Evolutionary conservation across 176 grass and related monocot species (phyloP).

Genomic region (Puccinellia tenuiflora): DNA sequence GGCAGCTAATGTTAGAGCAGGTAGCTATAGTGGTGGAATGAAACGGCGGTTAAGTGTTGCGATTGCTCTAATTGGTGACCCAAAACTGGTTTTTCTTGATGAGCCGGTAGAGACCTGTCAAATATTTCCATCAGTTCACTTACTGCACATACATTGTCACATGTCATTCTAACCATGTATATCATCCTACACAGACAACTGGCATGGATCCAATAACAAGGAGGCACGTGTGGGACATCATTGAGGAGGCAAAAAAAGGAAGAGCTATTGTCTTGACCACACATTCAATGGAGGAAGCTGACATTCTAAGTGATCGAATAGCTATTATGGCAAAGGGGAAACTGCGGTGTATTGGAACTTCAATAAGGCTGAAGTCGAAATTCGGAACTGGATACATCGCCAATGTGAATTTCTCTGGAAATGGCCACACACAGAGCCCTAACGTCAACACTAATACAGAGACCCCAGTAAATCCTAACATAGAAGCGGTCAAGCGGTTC

Average conservation of each 20-base stretch:
- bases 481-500: slow-evolving; percentile 70
- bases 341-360: slow-evolving; percentile 88
- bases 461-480: slow-evolving; percentile 33
- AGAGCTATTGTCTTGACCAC: slow-evolving; percentile 96
- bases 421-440: slow-evolving; percentile 42
- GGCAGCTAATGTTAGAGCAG: slow-evolving; percentile 77
- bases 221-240: slow-evolving; percentile 96
- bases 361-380: slow-evolving; percentile 89
- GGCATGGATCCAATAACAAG: slow-evolving; percentile 99
- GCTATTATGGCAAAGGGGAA: slow-evolving; percentile 98
- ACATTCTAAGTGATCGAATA: slow-evolving; percentile 89
- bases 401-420: slow-evolving; percentile 82
- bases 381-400: slow-evolving; percentile 90
- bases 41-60: slow-evolving; percentile 91
- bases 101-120: slow-evolving; percentile 65
- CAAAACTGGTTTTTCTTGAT: slow-evolving; percentile 91
- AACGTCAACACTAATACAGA: slow-evolving; percentile 18
- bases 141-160: neutral
- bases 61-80: slow-evolving; percentile 86
- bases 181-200: slow-evolving; percentile 58
- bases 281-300: slow-evolving; percentile 97
- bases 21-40: slow-evolving; percentile 97
- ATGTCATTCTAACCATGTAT: slow-evolving; percentile 20
- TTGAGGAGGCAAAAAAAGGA: slow-evolving; percentile 93
- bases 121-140: neutral